Percentiles rank a stretch among this genome's conserved stretches.
phyloP scores from a whole-genome alignment of 2,329 filamentous ascomycete genomes.

The Elsinoe australis region DNA sequence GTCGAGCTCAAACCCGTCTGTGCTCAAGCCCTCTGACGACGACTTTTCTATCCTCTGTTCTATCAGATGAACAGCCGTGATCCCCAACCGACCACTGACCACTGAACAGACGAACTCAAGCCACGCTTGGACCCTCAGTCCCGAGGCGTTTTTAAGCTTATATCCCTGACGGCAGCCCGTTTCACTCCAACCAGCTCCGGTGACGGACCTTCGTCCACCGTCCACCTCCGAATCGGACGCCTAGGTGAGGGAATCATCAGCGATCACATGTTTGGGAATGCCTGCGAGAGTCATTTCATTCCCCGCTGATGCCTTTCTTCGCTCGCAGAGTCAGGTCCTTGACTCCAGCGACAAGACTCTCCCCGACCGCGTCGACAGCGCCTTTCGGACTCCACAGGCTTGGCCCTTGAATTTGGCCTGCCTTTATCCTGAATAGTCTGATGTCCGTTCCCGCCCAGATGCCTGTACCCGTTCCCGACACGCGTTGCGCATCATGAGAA shows the following conservation, averaged over 20 bases:
- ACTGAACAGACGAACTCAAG: no score
- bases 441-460: conserved; percentile 91
- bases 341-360: conserved; percentile 28
- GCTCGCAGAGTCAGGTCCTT: conserved; percentile 16
- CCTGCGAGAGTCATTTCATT: no score
- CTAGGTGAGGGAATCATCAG: not conserved
- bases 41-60: no score
- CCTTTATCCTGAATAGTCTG: conserved; percentile 82
- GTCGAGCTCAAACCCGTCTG: conserved; percentile 11
- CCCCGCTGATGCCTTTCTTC: conserved; percentile 17
- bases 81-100: conserved; percentile 11
- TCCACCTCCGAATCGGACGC: conserved; percentile 1
- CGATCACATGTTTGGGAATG: no score
- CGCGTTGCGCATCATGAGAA: conserved; percentile 77
- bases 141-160: conserved; percentile 9
- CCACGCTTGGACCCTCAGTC: conserved; percentile 7
- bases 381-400: conserved; percentile 71
- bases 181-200: conserved; percentile 9
- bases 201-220: not conserved
- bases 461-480: conserved; percentile 71
- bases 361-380: conserved; percentile 87
- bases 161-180: conserved; percentile 8
- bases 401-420: conserved; percentile 70
- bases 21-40: not conserved
- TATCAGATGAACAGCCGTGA: conserved; percentile 1